phyloP scores from a whole-genome alignment of 208 protist genomes.

The Naegleria fowleri region DNA sequence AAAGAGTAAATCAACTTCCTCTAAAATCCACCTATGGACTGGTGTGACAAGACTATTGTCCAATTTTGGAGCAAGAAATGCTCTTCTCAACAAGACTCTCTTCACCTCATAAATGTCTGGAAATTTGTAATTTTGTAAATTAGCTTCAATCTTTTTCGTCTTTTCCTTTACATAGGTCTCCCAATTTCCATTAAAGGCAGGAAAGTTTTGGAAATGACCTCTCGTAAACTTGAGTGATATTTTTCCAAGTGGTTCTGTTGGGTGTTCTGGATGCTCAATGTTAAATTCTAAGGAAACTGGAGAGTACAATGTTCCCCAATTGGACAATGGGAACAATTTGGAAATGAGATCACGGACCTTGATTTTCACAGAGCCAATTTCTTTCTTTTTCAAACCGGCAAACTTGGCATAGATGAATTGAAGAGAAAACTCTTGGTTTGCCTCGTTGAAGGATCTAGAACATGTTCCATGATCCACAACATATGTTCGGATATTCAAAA shows the following conservation, averaged over 20 bases:
- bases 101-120: not conserved
- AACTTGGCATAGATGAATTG: not conserved
- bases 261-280: not conserved
- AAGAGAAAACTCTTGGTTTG: not conserved
- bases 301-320: not conserved
- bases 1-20: not conserved
- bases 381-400: not conserved
- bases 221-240: not conserved
- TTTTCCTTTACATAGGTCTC: not conserved
- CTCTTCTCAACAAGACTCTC: not conserved
- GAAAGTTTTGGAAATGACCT: not conserved
- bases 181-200: not conserved
- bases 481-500: no score
- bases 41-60: not conserved
- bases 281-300: not conserved
- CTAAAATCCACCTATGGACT: not conserved
- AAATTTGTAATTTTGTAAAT: not conserved
- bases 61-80: not conserved
- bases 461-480: no score
- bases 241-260: not conserved
- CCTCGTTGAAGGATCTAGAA: not conserved
- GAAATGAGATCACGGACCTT: not conserved
- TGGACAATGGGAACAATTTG: not conserved
- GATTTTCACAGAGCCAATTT: not conserved
- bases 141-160: not conserved